Evolutionary conservation across 2,329 filamentous ascomycete genomes (phyloP), one percentile per base, ranked within the genome.

Genomic region (Trichoderma arundinaceum): DNA sequence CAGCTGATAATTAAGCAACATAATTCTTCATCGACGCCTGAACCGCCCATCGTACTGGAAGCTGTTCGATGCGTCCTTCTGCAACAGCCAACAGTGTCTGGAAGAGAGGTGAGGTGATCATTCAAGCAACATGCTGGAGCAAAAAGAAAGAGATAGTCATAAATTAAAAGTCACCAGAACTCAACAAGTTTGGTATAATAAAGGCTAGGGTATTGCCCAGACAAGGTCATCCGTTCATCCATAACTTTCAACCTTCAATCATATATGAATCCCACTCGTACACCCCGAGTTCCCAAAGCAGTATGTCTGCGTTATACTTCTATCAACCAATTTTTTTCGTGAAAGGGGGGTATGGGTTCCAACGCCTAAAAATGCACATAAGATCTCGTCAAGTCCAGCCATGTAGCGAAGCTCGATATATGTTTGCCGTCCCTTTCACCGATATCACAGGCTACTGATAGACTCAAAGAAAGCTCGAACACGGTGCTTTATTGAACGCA

Each of bases 341-440:
- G 54, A 69, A 70, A 51, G 46, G 33, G 61, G 66, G 74, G 74
- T 77, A 76, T 76, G 74, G 69, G 68, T 74, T 60, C 72, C 69
- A 74, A 76, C 74, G 74, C 75, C 75, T 66, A 68, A 73, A 69
- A 75, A 76, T 76, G 74, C 73, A 74, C 68, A 69, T 57, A 68
- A 60, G 41, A 58, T 66, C 54, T 53, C 64, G 44, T 52, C 44
- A 54, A 38, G 46, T 35, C 41, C 39, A 65, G 54, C 41, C 17
- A 56, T 35, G 15, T 48, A 43, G 48, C 53, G 13, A 43, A 39
- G 54, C 53, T 33, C 19, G 13, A 17, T 32, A 41, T 22, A 60
- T 51, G 22, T 32, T 60, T n/a, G 46, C 17, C 46, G 64, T 12
- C 54, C 44, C 43, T 32, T 60, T 54, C 56, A 64, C 56, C 58